Evolutionary conservation across 805 yeast genomes (phyloP), one percentile per base, ranked within the genome.

Genomic region (Groenewaldozyma salmanticensis): DNA sequence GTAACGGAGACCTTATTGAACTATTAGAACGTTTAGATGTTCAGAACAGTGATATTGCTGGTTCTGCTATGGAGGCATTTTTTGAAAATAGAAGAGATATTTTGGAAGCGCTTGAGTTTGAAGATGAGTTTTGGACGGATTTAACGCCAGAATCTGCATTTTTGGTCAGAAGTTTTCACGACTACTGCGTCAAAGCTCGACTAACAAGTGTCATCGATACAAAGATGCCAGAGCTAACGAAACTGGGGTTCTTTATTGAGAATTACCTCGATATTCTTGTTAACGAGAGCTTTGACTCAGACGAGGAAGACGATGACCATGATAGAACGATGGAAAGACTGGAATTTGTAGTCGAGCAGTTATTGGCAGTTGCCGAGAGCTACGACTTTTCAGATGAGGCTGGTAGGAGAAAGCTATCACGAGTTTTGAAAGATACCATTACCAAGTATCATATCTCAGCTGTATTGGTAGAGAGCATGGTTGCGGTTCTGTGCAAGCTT

Each of bases 341-440:
- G 29, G 88, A 82, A 47, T 87, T 78, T 54, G 74, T 87, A 36
- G 70, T 87, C 33, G 76, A 77, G 43, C 95, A 92, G 58, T 59
- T 90, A 17, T 57, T 90, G 31, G 59, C 65, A 6, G 72, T 85
- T 21, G 79, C 88, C 0, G 71, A 72, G 21, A 73, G 74, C 31
- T 81, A 81, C 54, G 97, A 92, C 58, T 86, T 76, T 53, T 80
- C 86, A 51, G 96, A 92, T 64, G 95, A 88, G 59, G 73, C 82
- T 36, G 96, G 96, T 17, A 74, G 96, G 54, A 72, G 95, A 57
- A 76, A 77, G 35, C 76, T 86, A 75, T 62, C 82, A 31, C 70
- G 67, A 22, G 68, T 75, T 1, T 60, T 79, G 3, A 68, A 85
- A 16, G 42, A 46, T n/a, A 51, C 59, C 2, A 38, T 60, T 43